phyloP scores from a whole-genome alignment of 2,329 filamentous ascomycete species.

The Diaporthe amygdali region DNA sequence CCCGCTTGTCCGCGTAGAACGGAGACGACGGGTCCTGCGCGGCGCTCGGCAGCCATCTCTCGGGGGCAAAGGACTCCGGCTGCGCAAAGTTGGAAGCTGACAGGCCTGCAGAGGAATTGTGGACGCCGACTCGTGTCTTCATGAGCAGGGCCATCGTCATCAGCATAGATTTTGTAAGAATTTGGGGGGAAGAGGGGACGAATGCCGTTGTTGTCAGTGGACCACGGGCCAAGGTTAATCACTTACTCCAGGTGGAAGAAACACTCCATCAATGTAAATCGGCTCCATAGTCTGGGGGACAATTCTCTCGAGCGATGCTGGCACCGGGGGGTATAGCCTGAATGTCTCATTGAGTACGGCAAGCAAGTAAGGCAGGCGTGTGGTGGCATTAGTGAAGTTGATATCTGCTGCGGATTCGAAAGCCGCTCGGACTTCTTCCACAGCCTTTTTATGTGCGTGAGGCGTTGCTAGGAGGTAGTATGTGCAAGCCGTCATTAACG shows the following conservation, averaged over 20 bases:
- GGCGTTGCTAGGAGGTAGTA: slow-evolving; percentile 24
- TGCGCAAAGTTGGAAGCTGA: slow-evolving; percentile 32
- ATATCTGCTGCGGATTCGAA: slow-evolving; percentile 3
- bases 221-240: not conserved
- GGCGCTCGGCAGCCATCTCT: slow-evolving; percentile 34
- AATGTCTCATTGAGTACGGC: slow-evolving; percentile 24
- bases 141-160: slow-evolving; percentile 27
- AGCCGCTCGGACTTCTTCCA: slow-evolving; percentile 18
- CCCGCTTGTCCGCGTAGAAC: slow-evolving; percentile 24
- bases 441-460: not conserved
- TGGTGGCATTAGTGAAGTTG: slow-evolving; percentile 24
- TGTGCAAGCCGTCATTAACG: slow-evolving; percentile 20
- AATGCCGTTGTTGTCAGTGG: not conserved
- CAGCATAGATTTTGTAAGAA: not conserved
- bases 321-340: slow-evolving; percentile 26
- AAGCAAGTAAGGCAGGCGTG: slow-evolving; percentile 17
- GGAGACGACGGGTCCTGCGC: not conserved
- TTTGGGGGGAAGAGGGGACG: not conserved
- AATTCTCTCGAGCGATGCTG: slow-evolving; percentile 7
- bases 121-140: slow-evolving; percentile 41
- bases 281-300: slow-evolving; percentile 16
- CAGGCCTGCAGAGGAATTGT: slow-evolving; percentile 30
- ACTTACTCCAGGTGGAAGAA: not conserved
- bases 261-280: not conserved
- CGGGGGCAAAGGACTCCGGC: slow-evolving; percentile 35